A percentile compares a stretch with the other conserved stretches of the same genome.
Conservation (phyloP, 2,329 filamentous ascomycete genomes). For the Emergomyces africanus region DNA sequence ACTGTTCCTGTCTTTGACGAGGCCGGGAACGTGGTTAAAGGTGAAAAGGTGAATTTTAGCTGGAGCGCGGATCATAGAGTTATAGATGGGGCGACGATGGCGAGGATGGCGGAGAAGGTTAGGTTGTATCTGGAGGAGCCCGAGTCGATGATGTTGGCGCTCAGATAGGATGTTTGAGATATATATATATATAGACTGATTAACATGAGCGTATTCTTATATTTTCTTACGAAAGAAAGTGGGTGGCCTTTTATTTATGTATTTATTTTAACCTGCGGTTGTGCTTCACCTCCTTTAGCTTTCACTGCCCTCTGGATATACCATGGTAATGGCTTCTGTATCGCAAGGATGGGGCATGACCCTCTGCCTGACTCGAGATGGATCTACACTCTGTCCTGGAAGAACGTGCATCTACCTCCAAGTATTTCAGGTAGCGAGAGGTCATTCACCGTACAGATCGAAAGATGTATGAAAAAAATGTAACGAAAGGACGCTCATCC, state of each 20-base stretch:
- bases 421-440: background rate
- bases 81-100: constrained; percentile 89
- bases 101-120: constrained; percentile 73
- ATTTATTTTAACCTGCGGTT: background rate
- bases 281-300: background rate
- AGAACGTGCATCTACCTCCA: background rate
- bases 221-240: background rate
- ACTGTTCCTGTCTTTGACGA: constrained; percentile 65
- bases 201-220: background rate
- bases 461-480: background rate
- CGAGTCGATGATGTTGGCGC: constrained; percentile 71
- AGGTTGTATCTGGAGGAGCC: constrained; percentile 69
- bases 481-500: background rate
- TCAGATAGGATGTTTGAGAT: constrained; percentile 44
- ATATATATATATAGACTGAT: background rate
- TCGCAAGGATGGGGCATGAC: too few species aligned
- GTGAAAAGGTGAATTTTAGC: constrained; percentile 78
- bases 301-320: background rate
- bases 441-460: background rate
- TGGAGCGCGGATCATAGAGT: constrained; percentile 95
- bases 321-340: too few species aligned
- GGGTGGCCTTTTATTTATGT: background rate
- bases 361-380: background rate
- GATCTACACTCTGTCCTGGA: background rate
- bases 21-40: constrained; percentile 50